Evolutionary conservation across 805 yeast species (phyloP).

Genomic region (Zygosaccharomyces gambellarensis): DNA sequence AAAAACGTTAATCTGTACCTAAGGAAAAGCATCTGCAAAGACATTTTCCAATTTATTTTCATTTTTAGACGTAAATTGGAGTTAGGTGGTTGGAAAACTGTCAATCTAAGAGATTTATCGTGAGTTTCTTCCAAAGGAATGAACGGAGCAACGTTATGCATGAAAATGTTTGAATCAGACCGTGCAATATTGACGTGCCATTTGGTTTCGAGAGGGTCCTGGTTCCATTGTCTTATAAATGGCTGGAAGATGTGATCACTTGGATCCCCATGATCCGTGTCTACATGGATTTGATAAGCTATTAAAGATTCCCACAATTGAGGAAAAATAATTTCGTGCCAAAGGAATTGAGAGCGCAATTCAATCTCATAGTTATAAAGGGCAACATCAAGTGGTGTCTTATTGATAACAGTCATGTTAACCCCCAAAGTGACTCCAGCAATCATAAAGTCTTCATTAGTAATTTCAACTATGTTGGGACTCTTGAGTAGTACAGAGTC

Average conservation of each 20-base stretch:
- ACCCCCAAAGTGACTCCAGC: slow-evolving; percentile 14
- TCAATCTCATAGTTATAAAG: slow-evolving; percentile 8
- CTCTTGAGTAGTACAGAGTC: slow-evolving; percentile 50
- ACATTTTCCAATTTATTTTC: slow-evolving; percentile 31
- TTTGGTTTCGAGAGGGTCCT: slow-evolving; percentile 67
- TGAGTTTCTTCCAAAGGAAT: slow-evolving; percentile 41
- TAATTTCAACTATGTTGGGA: slow-evolving; percentile 11
- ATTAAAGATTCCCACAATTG: slow-evolving; percentile 30
- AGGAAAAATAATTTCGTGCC: slow-evolving; percentile 24
- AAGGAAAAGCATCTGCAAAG: slow-evolving; percentile 64
- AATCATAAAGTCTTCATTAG: slow-evolving; percentile 22
- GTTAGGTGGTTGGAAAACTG: slow-evolving; percentile 24
- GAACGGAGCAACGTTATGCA: slow-evolving; percentile 67
- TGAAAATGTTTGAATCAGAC: slow-evolving; percentile 38
- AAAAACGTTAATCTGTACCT: slow-evolving; percentile 74
- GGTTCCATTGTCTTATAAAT: slow-evolving; percentile 60
- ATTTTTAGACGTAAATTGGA: slow-evolving; percentile 14
- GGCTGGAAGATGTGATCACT: slow-evolving; percentile 45
- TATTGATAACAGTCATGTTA: background rate
- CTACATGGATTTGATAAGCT: slow-evolving; percentile 19
- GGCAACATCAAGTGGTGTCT: slow-evolving; percentile 16
- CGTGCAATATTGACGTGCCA: slow-evolving; percentile 60
- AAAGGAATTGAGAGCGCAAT: slow-evolving; percentile 1
- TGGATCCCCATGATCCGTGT: slow-evolving; percentile 4
- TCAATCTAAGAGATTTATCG: slow-evolving; percentile 22